Percentiles rank a stretch among this genome's conserved stretches.
phyloP scores from a whole-genome alignment of 176 grass and related monocot genomes.

The sorghum (Sorghum bicolor) region Sorghum_bicolor_NCBIv3 NC_012873.2:58427001-58427500 shows the following conservation, averaged over 20 bases:
- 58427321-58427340: not conserved
- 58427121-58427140: not conserved
- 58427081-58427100: not conserved
- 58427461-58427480: not conserved
- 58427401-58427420: slow-evolving; percentile 89
- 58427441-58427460: slow-evolving; percentile 1
- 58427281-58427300: not conserved
- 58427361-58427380: slow-evolving; percentile 68
- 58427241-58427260: not conserved
- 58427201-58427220: not conserved
- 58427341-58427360: slow-evolving; percentile 24
- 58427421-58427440: slow-evolving; percentile 49
- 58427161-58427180: not conserved
- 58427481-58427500: slow-evolving; percentile 13
- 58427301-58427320: not conserved
- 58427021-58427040: not conserved
- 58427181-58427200: not conserved
- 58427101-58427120: not conserved
- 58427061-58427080: not conserved
- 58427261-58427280: not conserved
- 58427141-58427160: not conserved
- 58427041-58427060: not conserved
- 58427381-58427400: slow-evolving; percentile 32
- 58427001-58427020: not conserved
- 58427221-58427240: not conserved